Base-by-base conservation (phyloP, 768 basidiomycete genomes). In the Tylopilus sp. region DNA sequence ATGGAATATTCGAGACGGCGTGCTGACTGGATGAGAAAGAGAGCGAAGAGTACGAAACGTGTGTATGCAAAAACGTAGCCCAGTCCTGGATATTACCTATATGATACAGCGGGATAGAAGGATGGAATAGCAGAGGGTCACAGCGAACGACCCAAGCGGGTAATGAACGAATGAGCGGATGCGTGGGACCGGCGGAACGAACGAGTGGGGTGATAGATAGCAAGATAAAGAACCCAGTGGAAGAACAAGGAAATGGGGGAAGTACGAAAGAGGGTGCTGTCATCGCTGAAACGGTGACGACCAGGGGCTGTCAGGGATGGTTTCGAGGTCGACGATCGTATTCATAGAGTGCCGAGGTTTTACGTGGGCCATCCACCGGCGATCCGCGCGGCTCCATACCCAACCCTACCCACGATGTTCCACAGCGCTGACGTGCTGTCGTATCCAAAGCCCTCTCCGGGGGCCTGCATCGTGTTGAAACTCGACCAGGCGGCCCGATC, bases 291-390 rank as follows among this genome's bases (percentile, higher is more conserved):
- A 61, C 53, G 31, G 21, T 54, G 36, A 45, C 38, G 34, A 60
- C 48, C 40, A n/a, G 45, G 48, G 50, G 19, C 2, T 19, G n/a
- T 37, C 37, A 10, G n/a, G n/a, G n/a, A n/a, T n/a, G n/a, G 37
- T 37, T 37, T 37, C 37, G 17, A 14, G 33, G 33, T 44, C 8
- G 40, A 42, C n/a, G 37, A 40, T 45, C 50, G 48, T 56, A 50
- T 55, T 48, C 54, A 46, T 25, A 33, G 1, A 21, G 22, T 14
- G 10, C 25, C 22, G 37, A 45, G 41, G 12, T n/a, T 45, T 60
- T 72, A 89, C 50, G 87, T 87, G 43, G 87, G 89, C 85, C 86
- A 89, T 13, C 89, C 89, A 43, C 86, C 77, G 12, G 83, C 86
- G 30, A 86, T 82, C 59, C 89, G 74, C 26, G 85, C 89, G 26